Percentiles rank a stretch among this genome's conserved stretches.
Evolutionary conservation across 73 alveolate species (phyloP).

Genomic region (Durusdinium trenchii): DNA sequence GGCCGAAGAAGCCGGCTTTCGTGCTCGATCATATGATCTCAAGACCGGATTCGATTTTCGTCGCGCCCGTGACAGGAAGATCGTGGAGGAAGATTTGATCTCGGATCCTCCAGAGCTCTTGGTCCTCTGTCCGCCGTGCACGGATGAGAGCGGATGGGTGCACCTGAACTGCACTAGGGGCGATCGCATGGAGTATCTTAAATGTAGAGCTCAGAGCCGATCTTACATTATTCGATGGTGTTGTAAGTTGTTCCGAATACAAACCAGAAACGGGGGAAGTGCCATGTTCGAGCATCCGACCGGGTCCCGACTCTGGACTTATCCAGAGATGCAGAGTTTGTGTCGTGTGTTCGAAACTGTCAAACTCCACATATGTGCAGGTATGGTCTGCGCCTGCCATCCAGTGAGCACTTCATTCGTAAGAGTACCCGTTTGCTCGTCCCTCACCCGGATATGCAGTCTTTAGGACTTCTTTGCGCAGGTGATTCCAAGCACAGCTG

Average conservation of each 20-base stretch:
- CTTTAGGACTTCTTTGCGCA: not conserved
- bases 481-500: not conserved
- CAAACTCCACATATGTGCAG: not conserved
- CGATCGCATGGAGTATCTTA: not conserved
- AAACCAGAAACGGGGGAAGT: too few species aligned
- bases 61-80: not conserved
- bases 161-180: not conserved
- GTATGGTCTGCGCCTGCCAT: not conserved
- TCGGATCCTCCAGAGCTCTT: not conserved
- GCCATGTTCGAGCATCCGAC: not conserved
- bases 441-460: not conserved
- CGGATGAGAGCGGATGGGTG: not conserved
- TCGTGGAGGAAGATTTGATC: not conserved
- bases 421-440: not conserved
- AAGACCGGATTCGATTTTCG: not conserved
- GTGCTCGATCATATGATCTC: not conserved
- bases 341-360: not conserved
- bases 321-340: not conserved
- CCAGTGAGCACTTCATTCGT: not conserved
- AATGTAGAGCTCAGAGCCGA: not conserved
- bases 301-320: not conserved
- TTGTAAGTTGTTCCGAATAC: not conserved
- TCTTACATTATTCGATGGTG: not conserved
- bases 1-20: not conserved
- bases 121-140: constrained; percentile 12